A percentile compares a stretch with the other conserved stretches of the same genome.
These are phyloP conservation scores for Ganoderma lucidum DNA, from an alignment of 1,284 basidiomycete genomes.

Conservation along the genomic window DNA sequence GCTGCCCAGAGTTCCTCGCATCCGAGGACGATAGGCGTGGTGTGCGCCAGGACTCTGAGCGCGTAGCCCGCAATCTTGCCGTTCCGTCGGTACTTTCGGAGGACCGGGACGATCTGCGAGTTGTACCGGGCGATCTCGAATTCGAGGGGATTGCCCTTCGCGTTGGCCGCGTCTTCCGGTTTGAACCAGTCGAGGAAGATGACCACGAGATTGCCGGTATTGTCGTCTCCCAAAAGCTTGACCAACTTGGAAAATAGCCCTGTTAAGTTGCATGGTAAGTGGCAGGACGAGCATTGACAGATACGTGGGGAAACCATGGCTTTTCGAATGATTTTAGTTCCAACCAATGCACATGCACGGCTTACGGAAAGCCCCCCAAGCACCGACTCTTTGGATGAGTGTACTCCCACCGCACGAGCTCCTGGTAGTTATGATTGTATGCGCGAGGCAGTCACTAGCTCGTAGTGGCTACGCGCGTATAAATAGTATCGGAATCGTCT, in stretches of 20 bases:
- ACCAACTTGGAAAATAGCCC: background rate
- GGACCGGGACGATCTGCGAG: background rate
- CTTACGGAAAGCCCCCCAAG: no score
- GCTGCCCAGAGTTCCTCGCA: background rate
- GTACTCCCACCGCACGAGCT: no score
- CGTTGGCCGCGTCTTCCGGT: background rate
- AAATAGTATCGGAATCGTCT: no score
- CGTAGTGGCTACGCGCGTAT: no score
- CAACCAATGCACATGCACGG: no score
- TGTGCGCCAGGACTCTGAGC: background rate
- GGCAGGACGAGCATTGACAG: no score
- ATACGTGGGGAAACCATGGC: no score
- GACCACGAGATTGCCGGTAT: background rate
- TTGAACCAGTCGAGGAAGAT: constrained; percentile 4
- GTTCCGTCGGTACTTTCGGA: background rate
- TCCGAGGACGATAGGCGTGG: background rate
- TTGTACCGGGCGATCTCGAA: constrained; percentile 1
- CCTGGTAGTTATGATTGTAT: no score
- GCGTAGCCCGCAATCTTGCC: background rate
- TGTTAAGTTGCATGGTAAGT: background rate
- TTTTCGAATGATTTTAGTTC: no score
- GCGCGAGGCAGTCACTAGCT: no score
- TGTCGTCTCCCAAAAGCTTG: background rate
- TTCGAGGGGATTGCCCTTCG: background rate
- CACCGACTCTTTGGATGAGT: no score